These are phyloP conservation scores for Wickerhamomyces mucosus DNA, from an alignment of 805 yeast genomes.

Conservation along the genomic window DNA sequence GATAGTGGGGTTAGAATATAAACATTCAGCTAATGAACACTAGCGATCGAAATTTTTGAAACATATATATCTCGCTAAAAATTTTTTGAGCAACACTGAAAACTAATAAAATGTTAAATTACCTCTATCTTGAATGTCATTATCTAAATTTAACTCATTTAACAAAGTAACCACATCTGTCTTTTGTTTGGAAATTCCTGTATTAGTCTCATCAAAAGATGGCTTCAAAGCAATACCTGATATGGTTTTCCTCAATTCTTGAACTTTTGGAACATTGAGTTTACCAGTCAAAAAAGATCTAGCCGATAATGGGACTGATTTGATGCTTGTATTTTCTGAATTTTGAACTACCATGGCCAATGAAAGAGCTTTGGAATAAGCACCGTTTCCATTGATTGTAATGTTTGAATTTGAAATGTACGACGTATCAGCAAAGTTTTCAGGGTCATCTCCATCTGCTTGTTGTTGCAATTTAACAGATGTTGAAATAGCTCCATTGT, in stretches of 20 bases:
- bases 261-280: constrained; percentile 17
- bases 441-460: background rate
- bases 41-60: too few relatives aligned
- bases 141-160: constrained; percentile 13
- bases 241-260: constrained; percentile 18
- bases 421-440: constrained; percentile 8
- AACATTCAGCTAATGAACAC: too few relatives aligned
- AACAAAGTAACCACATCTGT: constrained; percentile 17
- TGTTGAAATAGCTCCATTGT: constrained; percentile 1
- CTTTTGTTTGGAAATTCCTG: constrained; percentile 7
- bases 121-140: constrained; percentile 13
- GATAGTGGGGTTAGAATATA: too few relatives aligned
- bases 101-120: constrained; percentile 6
- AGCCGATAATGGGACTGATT: constrained; percentile 19
- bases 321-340: constrained; percentile 15
- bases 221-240: constrained; percentile 10
- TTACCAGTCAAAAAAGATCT: constrained; percentile 17
- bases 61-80: too few relatives aligned
- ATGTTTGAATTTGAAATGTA: constrained; percentile 11
- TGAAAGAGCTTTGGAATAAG: constrained; percentile 10
- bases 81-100: too few relatives aligned
- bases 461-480: background rate
- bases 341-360: constrained; percentile 8
- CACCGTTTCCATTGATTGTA: constrained; percentile 6
- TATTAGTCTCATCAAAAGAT: background rate